These are phyloP conservation scores for Xylariaceae sp. DNA, from an alignment of 2,329 filamentous ascomycete genomes.

Conservation along the genomic window DNA sequence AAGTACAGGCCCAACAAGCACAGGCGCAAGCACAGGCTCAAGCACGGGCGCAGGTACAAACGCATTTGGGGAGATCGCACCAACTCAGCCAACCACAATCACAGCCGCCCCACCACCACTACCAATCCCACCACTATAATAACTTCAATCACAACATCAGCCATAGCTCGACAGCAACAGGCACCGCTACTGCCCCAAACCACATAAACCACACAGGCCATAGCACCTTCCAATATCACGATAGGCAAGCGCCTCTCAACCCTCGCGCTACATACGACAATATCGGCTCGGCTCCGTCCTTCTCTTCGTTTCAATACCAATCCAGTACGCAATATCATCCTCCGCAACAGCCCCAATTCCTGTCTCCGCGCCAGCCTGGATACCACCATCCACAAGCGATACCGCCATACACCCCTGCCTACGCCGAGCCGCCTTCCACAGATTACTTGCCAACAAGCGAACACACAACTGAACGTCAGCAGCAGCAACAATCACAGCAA, in stretches of 20 bases:
- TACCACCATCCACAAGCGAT: constrained; percentile 18
- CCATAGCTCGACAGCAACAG: constrained; percentile 26
- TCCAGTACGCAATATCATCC: constrained; percentile 7
- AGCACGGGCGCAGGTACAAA: constrained; percentile 4
- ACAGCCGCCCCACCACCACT: constrained; percentile 18
- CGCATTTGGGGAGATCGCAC: constrained; percentile 10
- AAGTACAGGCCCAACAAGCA: constrained; percentile 4
- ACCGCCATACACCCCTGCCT: constrained; percentile 22
- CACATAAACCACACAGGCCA: too few relatives aligned
- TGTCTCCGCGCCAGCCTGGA: constrained; percentile 17
- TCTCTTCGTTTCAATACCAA: constrained; percentile 9
- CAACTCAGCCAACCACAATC: constrained; percentile 9
- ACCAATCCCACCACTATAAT: constrained; percentile 28
- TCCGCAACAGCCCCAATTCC: constrained; percentile 18
- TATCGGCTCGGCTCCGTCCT: constrained; percentile 3
- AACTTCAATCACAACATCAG: constrained; percentile 21
- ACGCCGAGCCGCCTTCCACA: constrained; percentile 22
- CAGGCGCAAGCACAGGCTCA: constrained; percentile 3
- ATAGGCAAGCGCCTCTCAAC: constrained; percentile 9
- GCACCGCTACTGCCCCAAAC: constrained; percentile 19
- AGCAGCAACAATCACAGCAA: constrained; percentile 11
- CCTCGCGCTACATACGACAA: constrained; percentile 9
- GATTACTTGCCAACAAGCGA: constrained; percentile 14
- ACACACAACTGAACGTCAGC: background rate
- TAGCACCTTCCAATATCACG: constrained; percentile 10